phyloP scores from a whole-genome alignment of 2,329 filamentous ascomycete genomes.

The Chrysoporthe austroafricana region DNA sequence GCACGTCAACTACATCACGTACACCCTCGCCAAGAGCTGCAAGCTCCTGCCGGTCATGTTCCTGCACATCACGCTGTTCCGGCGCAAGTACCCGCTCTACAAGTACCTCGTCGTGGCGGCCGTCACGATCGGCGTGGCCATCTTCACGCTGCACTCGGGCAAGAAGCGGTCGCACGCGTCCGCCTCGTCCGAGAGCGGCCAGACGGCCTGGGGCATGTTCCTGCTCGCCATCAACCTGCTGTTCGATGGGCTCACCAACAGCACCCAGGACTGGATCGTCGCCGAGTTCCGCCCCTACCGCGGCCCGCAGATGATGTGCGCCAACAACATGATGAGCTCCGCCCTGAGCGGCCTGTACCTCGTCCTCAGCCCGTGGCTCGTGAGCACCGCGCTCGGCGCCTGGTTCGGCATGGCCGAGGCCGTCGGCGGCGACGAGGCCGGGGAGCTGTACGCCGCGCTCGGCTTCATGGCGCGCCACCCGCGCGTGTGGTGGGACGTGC shows the following conservation, averaged over 20 bases:
- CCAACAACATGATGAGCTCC: conserved; percentile 88
- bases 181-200: conserved; percentile 48
- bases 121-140: conserved; percentile 88
- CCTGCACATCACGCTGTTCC: conserved; percentile 90
- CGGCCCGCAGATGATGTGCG: conserved; percentile 99
- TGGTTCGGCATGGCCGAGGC: conserved; percentile 69
- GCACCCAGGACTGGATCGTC: conserved; percentile 95
- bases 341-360: conserved; percentile 78
- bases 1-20: conserved; percentile 97
- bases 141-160: conserved; percentile 84
- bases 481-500: conserved; percentile 80
- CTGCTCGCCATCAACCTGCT: conserved; percentile 87
- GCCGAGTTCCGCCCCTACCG: conserved; percentile 76
- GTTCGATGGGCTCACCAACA: conserved; percentile 95
- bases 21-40: conserved; percentile 96
- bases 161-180: conserved; percentile 45
- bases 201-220: conserved; percentile 77
- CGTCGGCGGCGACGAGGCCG: conserved; percentile 60
- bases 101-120: conserved; percentile 93
- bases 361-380: conserved; percentile 78
- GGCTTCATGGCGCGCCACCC: conserved; percentile 82
- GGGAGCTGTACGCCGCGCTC: conserved; percentile 79
- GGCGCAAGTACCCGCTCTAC: conserved; percentile 86
- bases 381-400: conserved; percentile 64
- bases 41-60: conserved; percentile 99